Base-by-base conservation (phyloP, 306 rosid species). In the Malus fusca region DNA sequence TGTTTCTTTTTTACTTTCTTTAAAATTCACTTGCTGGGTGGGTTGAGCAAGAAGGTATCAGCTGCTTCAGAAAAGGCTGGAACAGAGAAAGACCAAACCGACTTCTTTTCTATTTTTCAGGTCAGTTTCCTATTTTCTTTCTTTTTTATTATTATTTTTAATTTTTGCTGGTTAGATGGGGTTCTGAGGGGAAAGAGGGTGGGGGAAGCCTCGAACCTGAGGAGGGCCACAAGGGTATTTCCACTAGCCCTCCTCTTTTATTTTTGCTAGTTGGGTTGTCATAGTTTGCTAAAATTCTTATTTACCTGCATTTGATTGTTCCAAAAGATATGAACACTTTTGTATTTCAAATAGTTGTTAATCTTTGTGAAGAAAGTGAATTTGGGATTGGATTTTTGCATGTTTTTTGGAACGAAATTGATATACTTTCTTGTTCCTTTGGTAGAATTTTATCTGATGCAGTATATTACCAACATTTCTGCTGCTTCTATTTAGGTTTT, bases 91-190 rank as follows among this genome's bases (percentile, higher is more conserved):
- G 19, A 3, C 61, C 62, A 42, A 11, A 74, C 65, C 46, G 44
- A 35, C 30, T 71, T 71, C 44, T 58, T 11, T 43, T 68, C 67
- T 17, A 43, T 56, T 51, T 60, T 75, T 52, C 77, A 77, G 81
- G 86, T 81, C 23, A 35, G n/a, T 79, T 46, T 56, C n/a, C 14
- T 35, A 11, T 2, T 55, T 68, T 51, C 31, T 60, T 4, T 46
- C 26, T 52, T 71, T 58, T 30, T 22, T 26, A 26, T 30, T 2
- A 2, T 11, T 26, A 26, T 12, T 19, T 42, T 65, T 10, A 6
- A 15, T 60, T 25, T 25, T 60, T 25, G 13, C 18, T 46, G 5
- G 18, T 12, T 44, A 44, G 51, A 14, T 44, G 51, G 51, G 51
- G 52, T 44, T 44, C 52, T 13, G 17, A 10, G 2, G 51, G 51